Base-by-base conservation (phyloP, 306 rosid genomes). In the Albizia julibrissin region DNA sequence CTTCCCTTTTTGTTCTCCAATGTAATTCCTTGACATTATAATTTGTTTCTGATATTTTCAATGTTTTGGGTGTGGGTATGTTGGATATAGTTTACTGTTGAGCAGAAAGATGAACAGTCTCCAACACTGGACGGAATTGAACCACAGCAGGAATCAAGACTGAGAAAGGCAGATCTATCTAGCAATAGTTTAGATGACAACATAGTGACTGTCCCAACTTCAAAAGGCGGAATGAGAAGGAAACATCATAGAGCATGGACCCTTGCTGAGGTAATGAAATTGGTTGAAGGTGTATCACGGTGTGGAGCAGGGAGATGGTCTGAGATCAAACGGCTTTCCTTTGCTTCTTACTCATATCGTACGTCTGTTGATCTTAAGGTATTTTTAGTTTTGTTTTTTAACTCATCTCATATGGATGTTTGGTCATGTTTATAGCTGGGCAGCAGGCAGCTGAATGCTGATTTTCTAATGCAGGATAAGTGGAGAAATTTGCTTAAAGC, bases 291-390 rank as follows among this genome's bases (percentile, higher is more conserved):
- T 31, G 99, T 95, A 42, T 89, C 98, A 1, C 88, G 84, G 82
- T 93, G 94, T 79, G 99, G 99, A 22, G 91, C 99, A 72, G 99
- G 99, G 79, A 87, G 94, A 83, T 95, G 99, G 99, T 95, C 99
- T 70, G 99, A 95, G 90, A 95, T 95, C 76, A 95, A 93, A 87
- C 91, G 91, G 12, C 97, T 91, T 54, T 86, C 98, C 61, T 95
- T 93, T 85, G 87, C 98, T 67, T 91, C 99, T 2, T 87, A 87
- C 81, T 87, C 98, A 18, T 88, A 93, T 77, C 99, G 99, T 52
- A 95, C 99, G 66, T 95, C 99, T 78, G 99, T 95, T 82, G 99
- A 95, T 91, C 98, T 95, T 49, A 95, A 95, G 94, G 99, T 89
- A 62, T 82, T 76, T 61, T 69, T 66, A 16, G 31, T 37, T 61